These are phyloP conservation scores for Beauveria sp. DNA, from an alignment of 2,329 filamentous ascomycete species.

Conservation along the genomic window DNA sequence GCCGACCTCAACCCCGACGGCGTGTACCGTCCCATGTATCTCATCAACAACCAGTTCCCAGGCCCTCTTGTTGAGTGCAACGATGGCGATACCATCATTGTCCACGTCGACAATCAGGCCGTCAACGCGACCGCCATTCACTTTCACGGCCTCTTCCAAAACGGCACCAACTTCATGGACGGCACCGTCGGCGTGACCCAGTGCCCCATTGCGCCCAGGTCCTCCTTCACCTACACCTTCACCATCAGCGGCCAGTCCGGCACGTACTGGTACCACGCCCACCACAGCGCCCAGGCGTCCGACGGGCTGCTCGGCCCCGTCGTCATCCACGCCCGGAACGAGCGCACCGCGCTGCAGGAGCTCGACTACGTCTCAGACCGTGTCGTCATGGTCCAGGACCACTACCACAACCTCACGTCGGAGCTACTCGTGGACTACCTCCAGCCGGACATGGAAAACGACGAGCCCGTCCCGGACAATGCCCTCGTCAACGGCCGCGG, in stretches of 20 bases:
- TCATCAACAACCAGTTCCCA: conserved; percentile 70
- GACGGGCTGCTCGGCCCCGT: conserved; percentile 63
- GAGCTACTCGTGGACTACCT: conserved; percentile 48
- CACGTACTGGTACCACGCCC: conserved; percentile 57
- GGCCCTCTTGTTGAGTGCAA: conserved; percentile 66
- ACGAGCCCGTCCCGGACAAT: conserved; percentile 59
- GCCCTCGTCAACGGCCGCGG: conserved; percentile 53
- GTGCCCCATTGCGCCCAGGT: conserved; percentile 56
- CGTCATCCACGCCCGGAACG: conserved; percentile 53
- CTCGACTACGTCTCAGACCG: conserved; percentile 39
- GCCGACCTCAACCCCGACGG: conserved; percentile 54
- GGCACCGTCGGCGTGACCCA: conserved; percentile 61
- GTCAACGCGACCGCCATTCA: conserved; percentile 62
- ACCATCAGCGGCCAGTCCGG: conserved; percentile 45
- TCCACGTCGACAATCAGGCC: conserved; percentile 62
- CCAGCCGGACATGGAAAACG: conserved; percentile 43
- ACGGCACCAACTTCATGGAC: conserved; percentile 68
- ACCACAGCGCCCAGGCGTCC: conserved; percentile 55
- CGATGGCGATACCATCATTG: conserved; percentile 62
- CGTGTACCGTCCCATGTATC: conserved; percentile 50
- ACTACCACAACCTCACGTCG: conserved; percentile 56
- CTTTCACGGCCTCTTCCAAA: conserved; percentile 73
- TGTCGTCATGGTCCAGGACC: conserved; percentile 62
- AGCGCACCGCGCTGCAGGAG: conserved; percentile 20
- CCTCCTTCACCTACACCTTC: conserved; percentile 60